Conservation (phyloP, 1,284 basidiomycete genomes). For the Phylloporus sp. region DNA sequence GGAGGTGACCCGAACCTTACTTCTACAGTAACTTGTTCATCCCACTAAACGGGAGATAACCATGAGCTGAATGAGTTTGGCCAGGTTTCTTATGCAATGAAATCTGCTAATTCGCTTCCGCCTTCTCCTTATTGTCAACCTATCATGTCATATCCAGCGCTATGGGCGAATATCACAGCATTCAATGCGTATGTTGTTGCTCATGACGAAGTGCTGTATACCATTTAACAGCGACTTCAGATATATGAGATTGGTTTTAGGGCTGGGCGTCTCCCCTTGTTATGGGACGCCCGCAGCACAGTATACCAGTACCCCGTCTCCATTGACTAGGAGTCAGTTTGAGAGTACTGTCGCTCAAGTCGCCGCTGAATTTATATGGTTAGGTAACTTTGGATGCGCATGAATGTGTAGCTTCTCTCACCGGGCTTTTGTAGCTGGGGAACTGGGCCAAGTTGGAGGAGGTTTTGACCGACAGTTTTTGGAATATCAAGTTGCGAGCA, state of each 20-base stretch:
- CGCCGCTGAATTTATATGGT: slow-evolving; percentile 1
- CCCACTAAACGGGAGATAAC: neutral
- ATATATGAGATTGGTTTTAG: neutral
- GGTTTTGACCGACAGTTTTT: neutral
- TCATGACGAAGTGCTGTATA: too few species aligned
- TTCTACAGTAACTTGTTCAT: neutral
- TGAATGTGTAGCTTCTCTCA: neutral
- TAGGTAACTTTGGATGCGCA: too few species aligned
- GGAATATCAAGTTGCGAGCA: neutral
- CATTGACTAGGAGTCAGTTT: neutral
- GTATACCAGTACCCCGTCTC: neutral
- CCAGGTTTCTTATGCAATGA: neutral
- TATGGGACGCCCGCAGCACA: neutral
- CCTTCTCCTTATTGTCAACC: slow-evolving; percentile 1
- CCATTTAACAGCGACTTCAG: too few species aligned
- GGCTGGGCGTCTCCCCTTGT: neutral
- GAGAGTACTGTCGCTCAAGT: neutral
- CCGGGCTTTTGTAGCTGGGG: neutral
- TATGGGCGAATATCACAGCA: neutral
- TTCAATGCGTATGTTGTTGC: neutral
- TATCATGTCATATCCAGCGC: neutral
- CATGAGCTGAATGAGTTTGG: neutral
- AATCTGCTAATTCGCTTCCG: neutral
- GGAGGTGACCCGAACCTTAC: neutral
- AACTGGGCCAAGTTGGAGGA: neutral